Base-by-base conservation (phyloP, 305 asterid species). In the Solanum hybrid region DNA sequence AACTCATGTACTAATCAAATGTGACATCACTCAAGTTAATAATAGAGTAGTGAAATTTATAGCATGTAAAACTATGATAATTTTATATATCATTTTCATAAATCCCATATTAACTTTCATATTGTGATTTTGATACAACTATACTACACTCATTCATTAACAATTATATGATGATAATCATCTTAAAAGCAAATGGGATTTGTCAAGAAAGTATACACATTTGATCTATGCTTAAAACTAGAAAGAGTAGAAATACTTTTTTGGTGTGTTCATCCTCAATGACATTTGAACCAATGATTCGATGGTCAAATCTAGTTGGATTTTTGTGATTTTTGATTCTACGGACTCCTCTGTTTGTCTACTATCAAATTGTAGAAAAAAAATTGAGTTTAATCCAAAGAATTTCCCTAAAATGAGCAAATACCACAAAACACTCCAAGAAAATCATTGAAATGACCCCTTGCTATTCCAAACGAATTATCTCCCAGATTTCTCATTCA, bases 211-310 rank as follows among this genome's bases (percentile, higher is more conserved):
- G 24, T 36, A 51, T 12, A 33, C 33, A 85, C 51, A 85, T 57
- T 85, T 85, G 88, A 73, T 85, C 73, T 61, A 57, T 20, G 75
- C 77, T 33, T 33, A 14, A 61, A 85, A 83, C 37, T 83, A 16
- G 40, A 33, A 57, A 85, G 76, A 83, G 20, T 85, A 33, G n/a
- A 57, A 57, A 61, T 85, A 57, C 11, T 22, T 57, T 85, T 24
- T 85, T 20, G 76, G 91, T 57, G 90, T 96, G 98, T 96, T 96
- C 98, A 96, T 95, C 96, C 93, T 96, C 89, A 16, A 24, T 28
- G 24, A 42, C 74, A 35, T 93, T 95, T 87, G 87, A 92, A 92
- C 40, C 64, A 69, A 88, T 10, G 89, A 84, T 91, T 93, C 6
- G 35, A 92, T 2, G 34, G 33, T 31, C 91, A 94, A 93, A 95